Base-by-base conservation (phyloP, 163 green algal genomes). In the Scenedesmus sp. region DNA sequence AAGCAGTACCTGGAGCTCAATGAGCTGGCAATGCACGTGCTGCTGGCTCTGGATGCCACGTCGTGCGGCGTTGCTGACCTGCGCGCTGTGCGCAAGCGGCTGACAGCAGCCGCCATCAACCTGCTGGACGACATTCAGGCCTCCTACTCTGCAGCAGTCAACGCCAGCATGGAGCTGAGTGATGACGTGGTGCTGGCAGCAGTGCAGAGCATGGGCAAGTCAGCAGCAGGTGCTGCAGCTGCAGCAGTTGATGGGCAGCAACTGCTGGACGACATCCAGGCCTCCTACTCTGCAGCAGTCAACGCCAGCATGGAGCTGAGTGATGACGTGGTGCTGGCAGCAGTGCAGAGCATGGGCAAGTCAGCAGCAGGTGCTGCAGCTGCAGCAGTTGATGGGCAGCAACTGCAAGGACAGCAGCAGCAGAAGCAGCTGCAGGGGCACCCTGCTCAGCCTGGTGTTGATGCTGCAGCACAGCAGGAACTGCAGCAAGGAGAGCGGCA, bases 1-100 rank as follows among this genome's bases (percentile, higher is more conserved):
- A 85, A 85, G 88, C 93, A 95, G 90, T 91, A 93, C n/a, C 26
- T 92, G 79, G 93, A 94, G 92, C 52, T 94, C 1, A 93, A 94
- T 82, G 93, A 95, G 88, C 88, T 93, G 84, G 84, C 93, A 20
- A 95, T 94, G 93, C 64, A 85, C 7, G 46, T 84, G 20, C 88
- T 95, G 66, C 73, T 94, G 46, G 83, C 70, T 62, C 90, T 95
- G 55, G 93, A 95, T 81, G 82, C 87, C 23, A 89, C 81, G 60
- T 57, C 9, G 2, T 91, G 90, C 64, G 76, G 85, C n/a, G 62
- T 87, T 12, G 10, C 59, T 57, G 90, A 93, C 85, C 90, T 93
- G 62, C 85, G 90, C 54, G 77, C 76, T 16, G 62, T 91, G 62
- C 85, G 86, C 54, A 93, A 93, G 85, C 85, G 77, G 60, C 85